Base-by-base conservation (phyloP, 306 rosid species). In the Vigna reflexopilosa region DNA sequence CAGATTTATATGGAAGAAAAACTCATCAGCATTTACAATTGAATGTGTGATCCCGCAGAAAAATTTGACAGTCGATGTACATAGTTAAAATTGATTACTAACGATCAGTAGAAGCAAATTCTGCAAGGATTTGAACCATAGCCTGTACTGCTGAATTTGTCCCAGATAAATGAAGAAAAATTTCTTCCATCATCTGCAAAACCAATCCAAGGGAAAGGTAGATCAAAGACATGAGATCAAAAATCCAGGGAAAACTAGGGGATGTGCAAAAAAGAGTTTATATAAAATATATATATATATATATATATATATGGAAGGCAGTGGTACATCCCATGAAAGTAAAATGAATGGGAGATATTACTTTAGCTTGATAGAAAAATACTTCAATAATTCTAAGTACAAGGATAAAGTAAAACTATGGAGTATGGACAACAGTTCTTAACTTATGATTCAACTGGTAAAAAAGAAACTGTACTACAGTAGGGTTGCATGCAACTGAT, bases 121-220 rank as follows among this genome's bases (percentile, higher is more conserved):
- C 96, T 61, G 98, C 98, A 55, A 94, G 97, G 70, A 88, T 88
- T 82, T 94, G 98, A 81, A 94, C 97, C 98, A 94, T 90, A 77
- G 94, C 89, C 17, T 90, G 94, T 79, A 81, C 82, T 77, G 96
- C 92, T 76, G 97, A 85, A 86, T 87, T 90, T 48, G 93, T 83
- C 86, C 97, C 95, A 6, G 93, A 81, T 83, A 94, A 89, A 83
- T 92, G 98, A 80, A 90, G 91, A 85, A 89, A 92, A 81, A 89
- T 88, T 84, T 94, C 97, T 70, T 94, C 98, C 93, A 94, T 92
- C 96, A 94, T 90, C 98, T 94, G 89, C 86, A 78, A 82, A 64
- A 81, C 87, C 89, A 70, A 76, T 45, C 81, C 75, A 87, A 40
- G 59, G 54, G 47, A 73, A 50, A 64, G 81, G 36, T 30, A 67